Evolutionary conservation across 768 basidiomycete genomes (phyloP), one percentile per base, ranked within the genome.

Genomic region (Mrakia frigida): DNA sequence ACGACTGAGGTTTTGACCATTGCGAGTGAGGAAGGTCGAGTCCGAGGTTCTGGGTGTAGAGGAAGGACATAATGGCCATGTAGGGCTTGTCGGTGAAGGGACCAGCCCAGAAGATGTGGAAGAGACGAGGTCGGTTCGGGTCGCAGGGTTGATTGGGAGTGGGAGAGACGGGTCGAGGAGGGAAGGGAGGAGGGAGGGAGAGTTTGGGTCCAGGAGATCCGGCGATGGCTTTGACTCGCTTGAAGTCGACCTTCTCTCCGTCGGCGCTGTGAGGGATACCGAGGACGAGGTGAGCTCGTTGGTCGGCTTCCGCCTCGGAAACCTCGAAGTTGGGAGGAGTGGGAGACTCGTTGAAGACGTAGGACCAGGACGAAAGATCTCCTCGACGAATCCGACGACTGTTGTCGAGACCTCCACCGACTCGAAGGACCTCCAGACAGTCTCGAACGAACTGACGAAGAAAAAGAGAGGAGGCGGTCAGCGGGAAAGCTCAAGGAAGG

Each of bases 81-180:
- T 99, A 98, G 3, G 97, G 97, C 83, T 98, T 98, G 86, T 99
- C 97, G 13, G 94, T 97, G 86, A 99, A 98, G 0, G 93, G 90
- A 0, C 97, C 96, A 1, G 95, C 92, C 96, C 97, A 98, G 86
- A 97, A 99, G 90, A 98, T 97, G 84, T 99, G 97, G 86, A 96
- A 98, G 43, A 98, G 84, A 50, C 92, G 89, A 9, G 94, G 91
- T 80, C 91, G 89, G 79, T 92, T 90, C 0, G 90, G 87, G 81
- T 97, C 93, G 83, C 97, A 99, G 1, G 89, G 86, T 1, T 85
- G 82, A 3, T 87, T 82, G 56, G 88, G 86, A 73, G 87, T 87
- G 31, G 89, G 86, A 79, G 88, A 87, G 0, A 90, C 33, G 2
- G 89, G 86, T 0, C 84, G 82, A 6, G 87, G 83, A 50, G 89